Conservation (phyloP, 192 early-diverging fungal species). For the Mortierella antarctica region DNA sequence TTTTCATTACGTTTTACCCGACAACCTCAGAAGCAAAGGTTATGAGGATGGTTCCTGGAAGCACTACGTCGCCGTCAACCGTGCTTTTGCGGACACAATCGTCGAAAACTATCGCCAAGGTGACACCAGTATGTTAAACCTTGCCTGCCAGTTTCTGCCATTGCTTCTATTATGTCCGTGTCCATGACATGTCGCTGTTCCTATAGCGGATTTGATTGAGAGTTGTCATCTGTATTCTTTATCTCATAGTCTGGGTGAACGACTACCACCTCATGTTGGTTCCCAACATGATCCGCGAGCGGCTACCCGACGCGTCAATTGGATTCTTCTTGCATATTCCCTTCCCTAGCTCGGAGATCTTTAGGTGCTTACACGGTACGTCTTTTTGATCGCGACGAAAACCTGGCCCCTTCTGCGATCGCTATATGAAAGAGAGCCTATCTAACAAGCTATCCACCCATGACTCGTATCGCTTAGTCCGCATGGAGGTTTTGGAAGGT, state of each 20-base stretch:
- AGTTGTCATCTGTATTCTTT: not conserved
- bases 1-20: constrained; percentile 95
- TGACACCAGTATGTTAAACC: constrained; percentile 78
- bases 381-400: constrained; percentile 1
- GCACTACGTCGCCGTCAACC: constrained; percentile 85
- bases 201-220: not conserved
- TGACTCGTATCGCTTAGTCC: constrained; percentile 46
- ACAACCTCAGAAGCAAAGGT: constrained; percentile 84
- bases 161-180: not conserved
- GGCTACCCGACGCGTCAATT: constrained; percentile 86
- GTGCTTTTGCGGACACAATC: constrained; percentile 86
- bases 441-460: not conserved
- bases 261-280: constrained; percentile 98
- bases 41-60: constrained; percentile 86
- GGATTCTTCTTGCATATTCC: constrained; percentile 98
- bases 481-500: constrained; percentile 91
- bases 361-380: constrained; percentile 87
- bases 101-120: constrained; percentile 78
- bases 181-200: not conserved
- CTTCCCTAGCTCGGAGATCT: constrained; percentile 96
- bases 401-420: too few relatives aligned
- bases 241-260: constrained; percentile 87
- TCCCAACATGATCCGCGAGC: constrained; percentile 86
- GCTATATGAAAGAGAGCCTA: too few relatives aligned
- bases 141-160: not conserved